Evolutionary conservation across 2,329 filamentous ascomycete species (phyloP).

Genomic region (Dactylellina haptotyla): DNA sequence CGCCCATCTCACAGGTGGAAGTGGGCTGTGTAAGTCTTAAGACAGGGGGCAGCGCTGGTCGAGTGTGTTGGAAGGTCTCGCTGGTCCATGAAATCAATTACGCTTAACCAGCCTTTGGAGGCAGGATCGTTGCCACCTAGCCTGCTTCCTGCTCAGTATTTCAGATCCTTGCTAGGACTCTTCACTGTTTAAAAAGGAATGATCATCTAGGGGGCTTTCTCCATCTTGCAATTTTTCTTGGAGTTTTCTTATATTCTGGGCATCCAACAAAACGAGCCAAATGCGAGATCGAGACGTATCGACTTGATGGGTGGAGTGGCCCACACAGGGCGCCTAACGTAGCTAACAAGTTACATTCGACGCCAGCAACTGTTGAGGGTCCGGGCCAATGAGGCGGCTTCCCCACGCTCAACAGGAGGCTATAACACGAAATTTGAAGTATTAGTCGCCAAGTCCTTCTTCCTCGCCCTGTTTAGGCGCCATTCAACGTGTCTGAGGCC

Average conservation of each 20-base stretch:
- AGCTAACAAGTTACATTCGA: conserved; percentile 38
- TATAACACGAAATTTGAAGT: not conserved
- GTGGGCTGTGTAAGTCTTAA: conserved; percentile 47
- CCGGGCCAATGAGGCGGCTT: not conserved
- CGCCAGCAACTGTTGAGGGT: conserved; percentile 10
- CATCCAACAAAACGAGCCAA: too few species aligned
- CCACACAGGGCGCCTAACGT: conserved; percentile 37
- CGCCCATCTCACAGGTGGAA: conserved; percentile 20
- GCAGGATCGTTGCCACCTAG: conserved; percentile 47
- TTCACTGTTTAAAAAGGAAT: not conserved
- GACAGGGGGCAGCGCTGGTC: conserved; percentile 46
- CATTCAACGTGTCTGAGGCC: too few species aligned
- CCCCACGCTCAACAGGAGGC: not conserved
- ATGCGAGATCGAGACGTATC: not conserved
- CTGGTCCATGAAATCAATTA: conserved; percentile 35
- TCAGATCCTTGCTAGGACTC: conserved; percentile 18
- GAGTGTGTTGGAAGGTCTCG: conserved; percentile 23
- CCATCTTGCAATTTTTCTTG: not conserved
- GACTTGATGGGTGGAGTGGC: not conserved
- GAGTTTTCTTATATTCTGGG: not conserved
- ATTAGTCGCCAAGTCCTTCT: conserved; percentile 23
- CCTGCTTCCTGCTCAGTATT: conserved; percentile 25
- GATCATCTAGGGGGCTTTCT: conserved; percentile 10
- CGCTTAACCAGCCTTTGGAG: conserved; percentile 45
- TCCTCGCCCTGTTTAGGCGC: not conserved